A percentile compares a stretch with the other conserved stretches of the same genome.
Conservation (phyloP, 192 early-diverging fungal species). For the Linnemannia schmuckeri region DNA sequence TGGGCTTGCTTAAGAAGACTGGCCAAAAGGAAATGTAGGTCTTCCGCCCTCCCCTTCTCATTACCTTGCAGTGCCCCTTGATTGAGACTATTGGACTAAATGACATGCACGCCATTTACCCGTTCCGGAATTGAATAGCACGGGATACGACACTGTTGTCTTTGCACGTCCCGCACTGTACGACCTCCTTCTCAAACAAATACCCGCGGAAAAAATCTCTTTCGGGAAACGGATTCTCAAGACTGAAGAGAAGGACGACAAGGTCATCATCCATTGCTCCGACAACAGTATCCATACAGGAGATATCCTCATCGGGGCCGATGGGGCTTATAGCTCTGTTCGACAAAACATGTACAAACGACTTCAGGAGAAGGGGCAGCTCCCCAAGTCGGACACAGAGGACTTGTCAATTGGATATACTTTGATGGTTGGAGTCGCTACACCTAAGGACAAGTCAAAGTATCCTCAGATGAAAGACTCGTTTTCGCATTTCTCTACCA, state of each 20-base stretch:
- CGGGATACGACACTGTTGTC: slow-evolving; percentile 15
- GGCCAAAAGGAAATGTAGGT: slow-evolving; percentile 17
- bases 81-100: background rate
- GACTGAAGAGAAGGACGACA: slow-evolving; percentile 10
- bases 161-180: slow-evolving; percentile 29
- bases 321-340: slow-evolving; percentile 35
- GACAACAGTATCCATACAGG: slow-evolving; percentile 15
- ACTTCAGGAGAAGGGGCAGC: background rate
- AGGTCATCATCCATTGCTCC: slow-evolving; percentile 14
- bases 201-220: slow-evolving; percentile 21
- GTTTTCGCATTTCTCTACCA: slow-evolving; percentile 6
- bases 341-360: slow-evolving; percentile 24
- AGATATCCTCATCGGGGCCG: slow-evolving; percentile 34
- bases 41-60: background rate
- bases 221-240: slow-evolving; percentile 14
- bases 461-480: slow-evolving; percentile 30
- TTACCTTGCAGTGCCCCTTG: background rate
- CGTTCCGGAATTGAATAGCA: background rate
- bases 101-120: background rate
- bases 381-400: slow-evolving; percentile 19
- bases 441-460: slow-evolving; percentile 6
- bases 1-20: slow-evolving; percentile 4
- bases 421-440: slow-evolving; percentile 17
- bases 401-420: slow-evolving; percentile 11
- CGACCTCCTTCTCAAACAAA: slow-evolving; percentile 18